Percentiles rank a stretch among this genome's conserved stretches.
phyloP scores from a whole-genome alignment of 495 filamentous ascomycete genomes.

The Copromyces sp. region DNA sequence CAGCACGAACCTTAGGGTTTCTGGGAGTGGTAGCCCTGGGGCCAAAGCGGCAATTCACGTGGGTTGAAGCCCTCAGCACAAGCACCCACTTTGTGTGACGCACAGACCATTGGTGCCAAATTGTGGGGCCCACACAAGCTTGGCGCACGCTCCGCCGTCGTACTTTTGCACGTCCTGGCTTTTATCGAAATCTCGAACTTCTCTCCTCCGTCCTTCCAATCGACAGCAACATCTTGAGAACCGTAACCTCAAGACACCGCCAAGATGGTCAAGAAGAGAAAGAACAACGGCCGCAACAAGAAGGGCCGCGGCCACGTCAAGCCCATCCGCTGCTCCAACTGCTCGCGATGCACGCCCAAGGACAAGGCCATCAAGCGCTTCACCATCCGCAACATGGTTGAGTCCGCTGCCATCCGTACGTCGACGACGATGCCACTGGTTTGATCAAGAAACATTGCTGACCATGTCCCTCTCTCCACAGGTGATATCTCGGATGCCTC shows the following conservation, averaged over 20 bases:
- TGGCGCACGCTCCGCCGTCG: conserved; percentile 6
- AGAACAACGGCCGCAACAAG: conserved; percentile 99
- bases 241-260: conserved; percentile 44
- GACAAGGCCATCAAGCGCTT: conserved; percentile 99
- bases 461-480: conserved; percentile 27
- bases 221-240: conserved; percentile 23
- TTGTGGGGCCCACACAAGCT: conserved; percentile 4
- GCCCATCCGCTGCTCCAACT: conserved; percentile 99
- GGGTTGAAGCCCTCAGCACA: background rate
- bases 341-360: conserved; percentile 98
- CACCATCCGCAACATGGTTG: conserved; percentile 99
- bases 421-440: conserved; percentile 17
- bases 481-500: conserved; percentile 99
- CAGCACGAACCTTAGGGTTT: conserved; percentile 17
- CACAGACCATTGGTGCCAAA: background rate
- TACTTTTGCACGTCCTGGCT: background rate
- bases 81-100: background rate
- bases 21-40: conserved; percentile 16
- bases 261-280: conserved; percentile 99
- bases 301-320: conserved; percentile 98
- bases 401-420: conserved; percentile 98
- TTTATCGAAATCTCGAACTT: conserved; percentile 20
- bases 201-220: conserved; percentile 12
- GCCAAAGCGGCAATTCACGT: background rate
- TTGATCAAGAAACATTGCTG: background rate